A percentile compares a stretch with the other conserved stretches of the same genome.
Conservation (phyloP, 1,284 basidiomycete species). For the Laetiporus sulphureus region DNA sequence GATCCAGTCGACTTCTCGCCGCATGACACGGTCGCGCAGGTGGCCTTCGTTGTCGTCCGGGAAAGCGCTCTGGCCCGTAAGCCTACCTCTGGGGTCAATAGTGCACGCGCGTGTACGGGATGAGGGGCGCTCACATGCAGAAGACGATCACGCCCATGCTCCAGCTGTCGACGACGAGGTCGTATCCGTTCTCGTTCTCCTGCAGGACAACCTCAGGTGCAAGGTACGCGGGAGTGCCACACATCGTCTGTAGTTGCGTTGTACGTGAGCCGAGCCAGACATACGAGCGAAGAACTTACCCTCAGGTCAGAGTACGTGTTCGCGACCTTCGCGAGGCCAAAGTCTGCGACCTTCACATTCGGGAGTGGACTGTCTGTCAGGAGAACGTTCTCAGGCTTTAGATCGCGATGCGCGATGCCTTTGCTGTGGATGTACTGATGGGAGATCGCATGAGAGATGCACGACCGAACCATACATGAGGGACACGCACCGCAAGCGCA, state of each 20-base stretch:
- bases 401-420: constrained; percentile 82
- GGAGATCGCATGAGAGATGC: too few species aligned
- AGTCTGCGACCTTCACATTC: constrained; percentile 82
- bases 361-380: constrained; percentile 62
- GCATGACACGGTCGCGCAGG: constrained; percentile 45
- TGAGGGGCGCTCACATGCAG: constrained; percentile 53
- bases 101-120: background rate
- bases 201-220: constrained; percentile 87
- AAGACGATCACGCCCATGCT: constrained; percentile 90
- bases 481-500: constrained; percentile 52
- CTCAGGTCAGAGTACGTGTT: constrained; percentile 67
- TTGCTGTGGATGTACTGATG: constrained; percentile 66
- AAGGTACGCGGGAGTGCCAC: constrained; percentile 80
- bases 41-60: constrained; percentile 58
- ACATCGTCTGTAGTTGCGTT: constrained; percentile 88
- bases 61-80: constrained; percentile 68
- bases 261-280: too few species aligned
- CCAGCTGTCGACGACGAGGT: constrained; percentile 87
- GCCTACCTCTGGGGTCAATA: constrained; percentile 38
- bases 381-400: constrained; percentile 89
- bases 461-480: too few species aligned
- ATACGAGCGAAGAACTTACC: constrained; percentile 31
- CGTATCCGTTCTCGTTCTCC: constrained; percentile 63
- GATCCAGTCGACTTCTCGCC: constrained; percentile 57
- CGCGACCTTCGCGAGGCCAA: constrained; percentile 87